These are phyloP conservation scores for Monilinia fructigena DNA, from an alignment of 2,329 filamentous ascomycete species.

Conservation along the genomic window DNA sequence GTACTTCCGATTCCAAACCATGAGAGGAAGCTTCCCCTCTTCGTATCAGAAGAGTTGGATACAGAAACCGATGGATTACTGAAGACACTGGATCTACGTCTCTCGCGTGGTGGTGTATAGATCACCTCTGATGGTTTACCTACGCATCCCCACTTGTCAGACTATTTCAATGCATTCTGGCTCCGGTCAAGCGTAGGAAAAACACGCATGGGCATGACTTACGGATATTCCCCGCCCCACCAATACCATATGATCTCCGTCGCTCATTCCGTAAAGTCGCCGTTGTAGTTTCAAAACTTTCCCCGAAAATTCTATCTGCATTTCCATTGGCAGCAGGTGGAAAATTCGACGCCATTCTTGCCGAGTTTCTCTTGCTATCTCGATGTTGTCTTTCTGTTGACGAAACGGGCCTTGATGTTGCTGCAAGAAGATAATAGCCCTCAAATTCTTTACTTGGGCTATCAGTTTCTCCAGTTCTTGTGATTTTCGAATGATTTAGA, in stretches of 20 bases:
- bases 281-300: neutral
- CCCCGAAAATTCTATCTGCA: neutral
- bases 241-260: conserved; percentile 38
- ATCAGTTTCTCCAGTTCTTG: neutral
- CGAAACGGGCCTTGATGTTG: neutral
- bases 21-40: conserved; percentile 17
- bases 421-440: conserved; percentile 14
- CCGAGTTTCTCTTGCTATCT: neutral
- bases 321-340: neutral
- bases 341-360: neutral
- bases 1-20: conserved; percentile 16
- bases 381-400: neutral
- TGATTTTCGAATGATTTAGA: neutral
- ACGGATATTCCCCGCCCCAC: conserved; percentile 40
- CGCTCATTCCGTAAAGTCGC: conserved; percentile 20
- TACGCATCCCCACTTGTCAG: conserved; percentile 19
- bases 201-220: conserved; percentile 8
- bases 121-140: conserved; percentile 38
- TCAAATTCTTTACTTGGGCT: neutral
- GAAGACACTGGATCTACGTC: conserved; percentile 32
- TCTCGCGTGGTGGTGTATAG: conserved; percentile 28
- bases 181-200: neutral
- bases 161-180: neutral
- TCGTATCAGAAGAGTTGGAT: conserved; percentile 28
- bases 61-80: conserved; percentile 24